Conservation (phyloP, 805 yeast species). For the Kodamaea kaohsiungensis region DNA sequence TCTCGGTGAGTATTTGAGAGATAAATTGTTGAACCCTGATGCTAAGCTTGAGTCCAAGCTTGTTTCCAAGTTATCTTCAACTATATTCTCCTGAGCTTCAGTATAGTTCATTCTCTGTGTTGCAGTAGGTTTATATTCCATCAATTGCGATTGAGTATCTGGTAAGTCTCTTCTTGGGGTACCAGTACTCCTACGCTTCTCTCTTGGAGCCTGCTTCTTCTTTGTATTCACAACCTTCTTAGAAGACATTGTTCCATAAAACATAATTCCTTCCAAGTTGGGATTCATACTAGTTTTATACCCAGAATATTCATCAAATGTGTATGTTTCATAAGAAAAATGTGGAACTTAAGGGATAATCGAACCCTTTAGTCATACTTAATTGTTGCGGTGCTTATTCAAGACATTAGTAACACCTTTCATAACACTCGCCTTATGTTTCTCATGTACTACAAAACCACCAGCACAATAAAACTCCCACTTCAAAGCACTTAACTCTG, state of each 20-base stretch:
- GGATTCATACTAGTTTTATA: too few species aligned
- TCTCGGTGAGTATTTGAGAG: background rate
- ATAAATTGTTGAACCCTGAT: background rate
- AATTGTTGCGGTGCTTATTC: too few species aligned
- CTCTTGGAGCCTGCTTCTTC: background rate
- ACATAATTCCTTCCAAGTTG: too few species aligned
- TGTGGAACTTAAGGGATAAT: too few species aligned
- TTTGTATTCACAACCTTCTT: background rate
- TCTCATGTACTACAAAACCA: too few species aligned
- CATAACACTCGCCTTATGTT: too few species aligned
- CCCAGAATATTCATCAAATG: too few species aligned
- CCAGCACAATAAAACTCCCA: too few species aligned
- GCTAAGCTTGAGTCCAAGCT: background rate
- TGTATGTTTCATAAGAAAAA: too few species aligned
- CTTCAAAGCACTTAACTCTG: too few species aligned
- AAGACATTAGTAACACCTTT: too few species aligned
- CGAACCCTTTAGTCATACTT: too few species aligned
- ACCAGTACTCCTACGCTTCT: background rate
- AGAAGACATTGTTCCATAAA: background rate
- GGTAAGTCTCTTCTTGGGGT: background rate
- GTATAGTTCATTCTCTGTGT: background rate
- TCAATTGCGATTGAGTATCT: background rate
- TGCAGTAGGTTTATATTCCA: background rate
- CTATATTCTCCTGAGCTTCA: background rate
- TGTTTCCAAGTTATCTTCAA: background rate